Conservation (phyloP, 2,329 filamentous ascomycete species). For the Botrytis deweyae region DNA sequence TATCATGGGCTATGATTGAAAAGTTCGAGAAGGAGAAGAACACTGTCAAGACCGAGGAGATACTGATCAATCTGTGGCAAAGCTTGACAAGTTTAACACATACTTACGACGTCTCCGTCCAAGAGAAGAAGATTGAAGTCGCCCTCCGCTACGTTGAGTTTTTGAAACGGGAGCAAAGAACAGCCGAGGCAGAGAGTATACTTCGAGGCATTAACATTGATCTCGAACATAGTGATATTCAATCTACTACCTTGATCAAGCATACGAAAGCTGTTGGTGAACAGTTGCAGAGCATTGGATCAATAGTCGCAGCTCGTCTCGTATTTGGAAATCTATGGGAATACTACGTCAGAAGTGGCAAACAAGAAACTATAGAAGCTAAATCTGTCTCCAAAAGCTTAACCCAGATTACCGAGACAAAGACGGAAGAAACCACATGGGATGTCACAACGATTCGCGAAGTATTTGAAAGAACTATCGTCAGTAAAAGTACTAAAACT, state of each 20-base stretch:
- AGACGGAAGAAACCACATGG: conserved; percentile 20
- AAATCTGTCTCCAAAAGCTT: conserved; percentile 22
- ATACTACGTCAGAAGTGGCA: conserved; percentile 26
- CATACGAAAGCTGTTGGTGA: conserved; percentile 23
- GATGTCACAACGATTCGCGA: conserved; percentile 23
- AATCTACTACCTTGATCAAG: conserved; percentile 23
- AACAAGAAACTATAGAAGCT: conserved; percentile 23
- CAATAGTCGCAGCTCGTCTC: conserved; percentile 18
- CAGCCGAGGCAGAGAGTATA: conserved; percentile 26
- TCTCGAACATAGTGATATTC: conserved; percentile 23
- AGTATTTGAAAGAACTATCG: conserved; percentile 25
- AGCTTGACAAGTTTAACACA: conserved; percentile 22
- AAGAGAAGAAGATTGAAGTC: conserved; percentile 28
- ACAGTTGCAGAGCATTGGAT: conserved; percentile 23
- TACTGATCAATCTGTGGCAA: conserved; percentile 27
- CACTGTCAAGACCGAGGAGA: conserved; percentile 24
- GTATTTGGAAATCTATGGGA: conserved; percentile 25
- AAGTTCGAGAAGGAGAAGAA: conserved; percentile 27
- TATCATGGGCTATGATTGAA: conserved; percentile 30
- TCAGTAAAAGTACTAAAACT: conserved; percentile 22
- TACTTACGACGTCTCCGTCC: conserved; percentile 20
- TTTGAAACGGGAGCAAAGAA: conserved; percentile 25
- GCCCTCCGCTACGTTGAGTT: conserved; percentile 28
- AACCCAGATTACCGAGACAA: conserved; percentile 22
- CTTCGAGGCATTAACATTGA: conserved; percentile 24